Percentiles rank a stretch among this genome's conserved stretches.
These are phyloP conservation scores for Dichotomocladium elegans DNA, from an alignment of 371 early-diverging fungal species.

Conservation along the genomic window DNA sequence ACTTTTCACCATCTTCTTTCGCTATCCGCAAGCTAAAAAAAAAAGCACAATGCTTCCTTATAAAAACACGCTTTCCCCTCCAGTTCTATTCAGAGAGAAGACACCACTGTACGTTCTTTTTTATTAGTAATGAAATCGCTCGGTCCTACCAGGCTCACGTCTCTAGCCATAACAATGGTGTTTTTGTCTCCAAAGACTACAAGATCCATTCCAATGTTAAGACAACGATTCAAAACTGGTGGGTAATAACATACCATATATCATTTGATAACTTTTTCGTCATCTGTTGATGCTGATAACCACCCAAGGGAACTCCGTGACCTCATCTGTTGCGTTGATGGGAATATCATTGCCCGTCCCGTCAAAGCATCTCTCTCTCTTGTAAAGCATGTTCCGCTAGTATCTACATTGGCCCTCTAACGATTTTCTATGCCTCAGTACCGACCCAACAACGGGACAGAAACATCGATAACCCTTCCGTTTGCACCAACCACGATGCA, in stretches of 20 bases:
- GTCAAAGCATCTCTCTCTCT: conserved; percentile 9
- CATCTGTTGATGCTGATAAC: background rate
- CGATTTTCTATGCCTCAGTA: conserved; percentile 9
- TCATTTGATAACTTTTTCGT: background rate
- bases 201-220: conserved; percentile 8
- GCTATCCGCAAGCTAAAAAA: no score
- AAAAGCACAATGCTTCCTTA: no score
- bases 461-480: conserved; percentile 6
- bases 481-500: conserved; percentile 19
- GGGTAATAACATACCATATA: background rate
- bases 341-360: conserved; percentile 9
- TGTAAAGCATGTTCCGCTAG: no score
- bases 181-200: background rate
- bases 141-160: no score
- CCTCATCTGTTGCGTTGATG: conserved; percentile 7
- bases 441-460: conserved; percentile 4
- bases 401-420: conserved; percentile 12
- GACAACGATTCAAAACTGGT: conserved; percentile 18
- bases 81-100: no score
- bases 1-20: no score
- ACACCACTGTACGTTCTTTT: no score
- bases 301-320: conserved; percentile 21
- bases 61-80: no score
- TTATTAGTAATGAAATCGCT: no score
- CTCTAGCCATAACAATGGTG: conserved; percentile 12